Conservation (phyloP, 306 rosid species). For the Citrullus amarus region DNA sequence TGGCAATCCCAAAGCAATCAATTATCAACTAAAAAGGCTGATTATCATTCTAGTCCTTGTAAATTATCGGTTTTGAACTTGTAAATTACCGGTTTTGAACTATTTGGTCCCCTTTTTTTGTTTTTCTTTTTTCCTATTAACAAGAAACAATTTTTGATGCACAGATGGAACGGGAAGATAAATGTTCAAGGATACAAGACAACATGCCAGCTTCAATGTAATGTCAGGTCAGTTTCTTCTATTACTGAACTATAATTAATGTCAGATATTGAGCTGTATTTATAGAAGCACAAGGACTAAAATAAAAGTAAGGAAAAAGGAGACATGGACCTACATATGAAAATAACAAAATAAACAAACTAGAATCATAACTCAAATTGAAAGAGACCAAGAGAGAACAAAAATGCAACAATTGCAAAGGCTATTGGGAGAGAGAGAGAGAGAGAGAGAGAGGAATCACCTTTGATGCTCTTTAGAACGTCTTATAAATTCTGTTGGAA, state of each 20-base stretch:
- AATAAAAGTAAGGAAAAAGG: background rate
- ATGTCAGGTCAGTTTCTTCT: background rate
- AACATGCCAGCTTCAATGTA: background rate
- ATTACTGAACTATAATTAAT: background rate
- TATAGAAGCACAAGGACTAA: background rate
- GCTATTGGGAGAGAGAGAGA: background rate
- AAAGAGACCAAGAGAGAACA: background rate
- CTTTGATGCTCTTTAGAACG: conserved; percentile 76
- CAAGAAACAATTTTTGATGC: background rate
- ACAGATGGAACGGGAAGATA: no score
- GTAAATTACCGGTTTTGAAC: no score
- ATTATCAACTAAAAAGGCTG: background rate
- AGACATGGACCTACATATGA: background rate
- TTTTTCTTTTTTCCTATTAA: background rate
- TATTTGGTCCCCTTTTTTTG: background rate
- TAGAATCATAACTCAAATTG: background rate
- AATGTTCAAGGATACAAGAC: background rate
- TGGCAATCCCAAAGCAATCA: background rate
- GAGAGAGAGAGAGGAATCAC: conserved; percentile 16
- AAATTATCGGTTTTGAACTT: background rate
- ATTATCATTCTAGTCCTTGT: background rate
- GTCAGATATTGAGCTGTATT: background rate
- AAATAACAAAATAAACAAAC: background rate
- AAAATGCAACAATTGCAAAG: background rate
- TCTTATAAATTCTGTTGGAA: conserved; percentile 72